Base-by-base conservation (phyloP, 306 rosid species). In the Vachellia pachyceras region DNA sequence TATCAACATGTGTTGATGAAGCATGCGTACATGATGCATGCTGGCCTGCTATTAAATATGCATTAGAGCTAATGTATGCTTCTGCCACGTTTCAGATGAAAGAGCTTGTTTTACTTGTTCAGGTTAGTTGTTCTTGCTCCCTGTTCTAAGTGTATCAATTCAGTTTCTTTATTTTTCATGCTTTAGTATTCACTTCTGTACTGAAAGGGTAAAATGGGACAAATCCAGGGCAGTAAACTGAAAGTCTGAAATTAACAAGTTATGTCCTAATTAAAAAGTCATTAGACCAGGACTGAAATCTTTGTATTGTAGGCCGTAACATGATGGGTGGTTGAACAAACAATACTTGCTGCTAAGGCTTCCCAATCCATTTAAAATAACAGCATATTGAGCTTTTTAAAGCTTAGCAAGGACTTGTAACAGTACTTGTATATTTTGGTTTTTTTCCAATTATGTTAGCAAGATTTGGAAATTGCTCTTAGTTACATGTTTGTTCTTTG, bases 21-120 rank as follows among this genome's bases (percentile, higher is more conserved):
- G 15, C 64, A 45, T 95, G 99, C 80, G 77, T 74, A 1, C 98
- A 95, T 80, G 97, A 93, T 76, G 91, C 98, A 0, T 95, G 99
- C 25, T 84, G 92, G 8, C 99, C 99, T 46, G 94, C 97, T 54
- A 90, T 95, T 45, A 83, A 87, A 80, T 89, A 88, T 77, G 96
- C 96, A 18, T 86, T 95, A 83, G 97, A 95, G 75, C 88, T 95
- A 57, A 87, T 95, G 97, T 93, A 89, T 89, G 98, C 97, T 80
- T 92, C 99, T 73, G 79, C 84, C 49, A 88, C 90, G 73, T 95
- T 95, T 84, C 91, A 88, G 86, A 91, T 91, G 91, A 93, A 90
- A 77, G 99, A 95, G 84, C 90, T 95, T 10, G 94, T 93, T 78
- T 83, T 78, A 50, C 87, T 90, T 81, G 90, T 90, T 75, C 99